Evolutionary conservation across 2,329 filamentous ascomycete species (phyloP).

Genomic region (Colletotrichum eremochloae): DNA sequence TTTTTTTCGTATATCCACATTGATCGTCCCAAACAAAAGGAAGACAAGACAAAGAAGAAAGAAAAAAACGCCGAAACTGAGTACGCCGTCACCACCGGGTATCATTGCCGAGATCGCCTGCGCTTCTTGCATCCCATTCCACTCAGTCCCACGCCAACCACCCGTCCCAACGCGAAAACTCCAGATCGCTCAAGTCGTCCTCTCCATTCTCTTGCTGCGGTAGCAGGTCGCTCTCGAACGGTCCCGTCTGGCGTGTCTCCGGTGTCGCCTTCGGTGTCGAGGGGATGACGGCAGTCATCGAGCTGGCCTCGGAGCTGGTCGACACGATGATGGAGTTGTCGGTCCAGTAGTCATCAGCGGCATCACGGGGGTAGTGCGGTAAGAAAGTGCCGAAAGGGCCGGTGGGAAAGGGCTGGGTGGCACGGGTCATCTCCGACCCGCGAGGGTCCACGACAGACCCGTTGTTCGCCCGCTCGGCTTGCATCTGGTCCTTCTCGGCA

Average conservation of each 20-base stretch:
- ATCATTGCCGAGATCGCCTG: slow-evolving; percentile 3
- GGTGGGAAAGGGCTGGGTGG: neutral
- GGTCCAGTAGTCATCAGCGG: slow-evolving; percentile 10
- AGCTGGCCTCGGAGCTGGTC: slow-evolving; percentile 16
- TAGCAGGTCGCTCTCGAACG: neutral
- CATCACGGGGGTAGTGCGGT: neutral
- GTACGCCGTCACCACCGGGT: slow-evolving; percentile 1
- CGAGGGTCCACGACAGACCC: neutral
- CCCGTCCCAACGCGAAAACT: neutral
- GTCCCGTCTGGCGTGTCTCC: neutral
- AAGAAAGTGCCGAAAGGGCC: neutral
- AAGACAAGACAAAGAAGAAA: neutral
- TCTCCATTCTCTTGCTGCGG: neutral
- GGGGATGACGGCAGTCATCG: slow-evolving; percentile 19
- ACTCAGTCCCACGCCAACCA: neutral
- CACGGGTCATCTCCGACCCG: neutral
- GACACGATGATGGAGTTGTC: neutral
- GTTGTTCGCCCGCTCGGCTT: neutral
- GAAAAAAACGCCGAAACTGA: no score
- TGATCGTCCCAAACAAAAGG: no score
- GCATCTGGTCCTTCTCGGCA: neutral
- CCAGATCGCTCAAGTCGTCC: neutral
- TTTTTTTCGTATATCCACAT: neutral
- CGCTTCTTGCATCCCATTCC: neutral
- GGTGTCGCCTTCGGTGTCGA: neutral